Evolutionary conservation across 768 basidiomycete species (phyloP), one percentile per base, ranked within the genome.

Genomic region (Filobasidium floriforme): DNA sequence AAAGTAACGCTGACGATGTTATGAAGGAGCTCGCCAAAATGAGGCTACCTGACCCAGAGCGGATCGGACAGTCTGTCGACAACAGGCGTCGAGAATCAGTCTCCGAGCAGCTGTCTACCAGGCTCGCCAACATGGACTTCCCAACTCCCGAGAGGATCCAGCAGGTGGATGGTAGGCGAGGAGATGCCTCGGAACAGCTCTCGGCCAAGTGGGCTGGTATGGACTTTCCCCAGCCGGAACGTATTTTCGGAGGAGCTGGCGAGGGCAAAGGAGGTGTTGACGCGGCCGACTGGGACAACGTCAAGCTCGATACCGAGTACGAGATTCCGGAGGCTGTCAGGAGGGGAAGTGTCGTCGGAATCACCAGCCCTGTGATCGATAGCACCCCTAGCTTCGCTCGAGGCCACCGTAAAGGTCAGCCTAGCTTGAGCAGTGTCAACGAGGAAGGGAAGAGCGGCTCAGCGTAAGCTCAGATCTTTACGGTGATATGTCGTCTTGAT

Each of bases 151-250:
- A 79, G 63, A 60, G 70, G 43, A 75, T 76, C 65, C 26, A 24
- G n/a, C 54, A 57, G n/a, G 54, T 57, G 18, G 54, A 57, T n/a
- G 24, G 54, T 7, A 57, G 24, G 24, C 64, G 76, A 14, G 65
- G 69, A 0, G 76, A 77, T 61, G 67, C 73, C 60, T 74, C 74
- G 11, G 75, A 75, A 61, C 72, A 77, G 61, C 65, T 77, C 7
- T 66, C 63, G 14, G 68, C 68, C 11, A 41, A 61, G 7, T 68
- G 79, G 37, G 69, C 73, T 32, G 63, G 69, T 54, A 80, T 80
- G 79, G 73, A 75, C 18, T 59, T 79, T 9, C 76, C 77, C 44
- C 73, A 75, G 60, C 78, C 77, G 7, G 78, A 79, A 63, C 62
- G 72, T 52, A 76, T 77, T 64, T 78, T 76, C 63, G 73, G 75